Evolutionary conservation across 2,329 filamentous ascomycete genomes (phyloP), one percentile per base, ranked within the genome.

Genomic region (Aureobasidium sp.): DNA sequence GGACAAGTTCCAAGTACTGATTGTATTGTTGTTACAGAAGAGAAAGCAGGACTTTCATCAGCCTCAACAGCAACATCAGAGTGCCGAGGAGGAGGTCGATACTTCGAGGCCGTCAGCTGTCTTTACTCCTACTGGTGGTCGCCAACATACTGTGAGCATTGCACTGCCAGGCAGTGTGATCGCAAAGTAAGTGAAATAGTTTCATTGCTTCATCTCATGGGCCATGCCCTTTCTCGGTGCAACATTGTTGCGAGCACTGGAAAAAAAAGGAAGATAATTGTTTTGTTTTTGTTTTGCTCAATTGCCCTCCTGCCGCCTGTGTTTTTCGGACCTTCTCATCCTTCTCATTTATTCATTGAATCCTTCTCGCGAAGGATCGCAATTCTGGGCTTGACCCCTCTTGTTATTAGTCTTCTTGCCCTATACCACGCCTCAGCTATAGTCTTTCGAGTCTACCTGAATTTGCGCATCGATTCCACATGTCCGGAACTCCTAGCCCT

Each of bases 81-180:
- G 49, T 42, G 58, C 61, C 5, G 30, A 39, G 37, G 64, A 65
- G 13, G 53, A 61, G 34, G 61, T 62, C 45, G 81, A 84, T 65
- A 85, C 83, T 3, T 84, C 86, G 29, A 89, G 86, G 71, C 87
- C 88, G 4, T 85, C 85, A 5, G 85, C 87, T 9, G 76, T 86
- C 41, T 93, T 90, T 75, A 78, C 81, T 55, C 85, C 89, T 1
- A 79, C 76, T 0, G 79, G 81, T 49, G 85, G 86, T 39, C 79
- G 90, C 65, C 76, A 82, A 39, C 89, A 87, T 81, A 94, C 90
- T 0, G 72, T 94, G 21, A 92, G 87, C 45, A 81, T 94, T 37
- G 90, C 90, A 3, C 75, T 95, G 34, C 89, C 90, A 1, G 89
- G 87, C 37, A 93, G 89, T 70, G 84, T 94, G 48, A 81, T 93